phyloP scores from a whole-genome alignment of 2,329 filamentous ascomycete species.

The Pseudogymnoascus sp. region DNA sequence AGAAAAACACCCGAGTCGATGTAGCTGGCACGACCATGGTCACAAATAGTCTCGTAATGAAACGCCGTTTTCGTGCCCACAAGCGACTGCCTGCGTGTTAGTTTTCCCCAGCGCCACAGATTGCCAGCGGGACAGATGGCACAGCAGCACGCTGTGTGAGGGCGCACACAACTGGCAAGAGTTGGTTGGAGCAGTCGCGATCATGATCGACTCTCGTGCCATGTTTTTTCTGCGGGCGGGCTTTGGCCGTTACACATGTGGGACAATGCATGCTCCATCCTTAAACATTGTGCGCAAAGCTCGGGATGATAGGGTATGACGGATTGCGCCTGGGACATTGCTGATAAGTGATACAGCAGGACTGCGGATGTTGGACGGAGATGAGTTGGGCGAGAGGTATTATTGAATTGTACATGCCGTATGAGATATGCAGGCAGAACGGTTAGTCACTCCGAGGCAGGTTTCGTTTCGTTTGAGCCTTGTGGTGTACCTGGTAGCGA shows the following conservation, averaged over 20 bases:
- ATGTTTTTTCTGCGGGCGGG: neutral
- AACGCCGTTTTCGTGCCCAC: neutral
- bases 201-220: neutral
- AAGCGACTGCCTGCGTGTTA: neutral
- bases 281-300: neutral
- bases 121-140: neutral
- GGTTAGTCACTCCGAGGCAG: neutral
- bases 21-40: neutral
- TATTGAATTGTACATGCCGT: neutral
- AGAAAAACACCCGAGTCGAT: neutral
- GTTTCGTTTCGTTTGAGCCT: neutral
- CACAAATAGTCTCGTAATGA: neutral
- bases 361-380: neutral
- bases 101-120: neutral
- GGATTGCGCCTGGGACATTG: neutral
- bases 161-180: neutral
- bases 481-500: neutral
- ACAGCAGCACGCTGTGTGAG: neutral
- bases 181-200: conserved; percentile 1
- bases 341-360: neutral
- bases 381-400: neutral
- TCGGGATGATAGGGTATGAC: neutral
- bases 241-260: neutral
- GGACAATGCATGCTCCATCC: neutral
- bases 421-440: neutral